Conservation (phyloP, 441 rosid genomes). For the Caryocar brasiliense region DNA sequence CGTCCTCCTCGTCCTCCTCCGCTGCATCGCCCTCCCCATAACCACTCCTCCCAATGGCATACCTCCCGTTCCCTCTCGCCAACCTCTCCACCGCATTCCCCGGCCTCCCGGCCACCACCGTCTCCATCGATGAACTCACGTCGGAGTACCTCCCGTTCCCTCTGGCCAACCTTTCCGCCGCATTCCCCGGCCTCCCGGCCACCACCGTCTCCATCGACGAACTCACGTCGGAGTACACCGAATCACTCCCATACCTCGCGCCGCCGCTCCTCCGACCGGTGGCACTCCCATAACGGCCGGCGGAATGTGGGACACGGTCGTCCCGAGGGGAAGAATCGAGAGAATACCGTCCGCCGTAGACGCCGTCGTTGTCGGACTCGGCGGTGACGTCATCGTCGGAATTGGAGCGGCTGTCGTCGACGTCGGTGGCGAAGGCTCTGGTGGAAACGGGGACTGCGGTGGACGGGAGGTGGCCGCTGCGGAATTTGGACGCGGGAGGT, state of each 20-base stretch:
- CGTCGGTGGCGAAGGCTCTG: conserved; percentile 24
- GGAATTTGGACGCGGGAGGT: conserved; percentile 56
- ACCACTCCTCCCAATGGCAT: conserved; percentile 25
- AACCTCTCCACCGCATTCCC: conserved; percentile 30
- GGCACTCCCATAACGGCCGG: conserved; percentile 19
- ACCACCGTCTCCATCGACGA: conserved; percentile 74
- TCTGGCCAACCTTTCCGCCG: conserved; percentile 24
- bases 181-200: conserved; percentile 31
- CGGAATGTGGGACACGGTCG: conserved; percentile 37
- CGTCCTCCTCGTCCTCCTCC: too few relatives aligned
- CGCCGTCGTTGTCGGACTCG: conserved; percentile 65
- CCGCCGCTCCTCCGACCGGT: conserved; percentile 22
- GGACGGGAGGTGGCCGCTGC: conserved; percentile 57
- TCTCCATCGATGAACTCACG: conserved; percentile 81
- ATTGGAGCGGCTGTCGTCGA: conserved; percentile 37
- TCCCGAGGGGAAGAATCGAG: conserved; percentile 71
- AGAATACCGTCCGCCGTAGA: conserved; percentile 53
- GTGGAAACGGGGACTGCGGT: conserved; percentile 48
- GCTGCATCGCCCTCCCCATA: conserved; percentile 38
- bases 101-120: conserved; percentile 33
- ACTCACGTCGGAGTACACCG: conserved; percentile 64
- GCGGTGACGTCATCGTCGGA: conserved; percentile 60
- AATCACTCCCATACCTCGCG: conserved; percentile 41
- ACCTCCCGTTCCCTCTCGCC: conserved; percentile 23
- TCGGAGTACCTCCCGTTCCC: conserved; percentile 46